A percentile compares a stretch with the other conserved stretches of the same genome.
Evolutionary conservation across 345 rosid genomes (phyloP).

Genomic region (Brassica carinata): DNA sequence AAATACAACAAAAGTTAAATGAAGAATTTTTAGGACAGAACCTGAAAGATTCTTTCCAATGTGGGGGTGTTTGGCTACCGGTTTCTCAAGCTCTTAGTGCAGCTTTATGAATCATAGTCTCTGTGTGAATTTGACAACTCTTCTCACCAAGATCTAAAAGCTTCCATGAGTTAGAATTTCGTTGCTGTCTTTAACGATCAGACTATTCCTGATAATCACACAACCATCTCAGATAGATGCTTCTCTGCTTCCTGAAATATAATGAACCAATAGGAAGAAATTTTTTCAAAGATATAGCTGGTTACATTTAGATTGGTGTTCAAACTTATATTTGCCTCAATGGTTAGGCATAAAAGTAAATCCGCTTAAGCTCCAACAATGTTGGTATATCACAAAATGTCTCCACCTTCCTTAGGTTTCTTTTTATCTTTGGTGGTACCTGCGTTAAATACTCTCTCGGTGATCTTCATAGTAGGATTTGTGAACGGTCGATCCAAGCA

Average conservation of each 20-base stretch:
- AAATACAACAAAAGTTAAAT: background rate
- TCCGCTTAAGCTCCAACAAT: constrained; percentile 71
- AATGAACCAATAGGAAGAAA: constrained; percentile 15
- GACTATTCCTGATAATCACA: constrained; percentile 59
- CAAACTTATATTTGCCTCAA: too few relatives aligned
- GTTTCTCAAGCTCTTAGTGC: constrained; percentile 59
- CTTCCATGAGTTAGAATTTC: constrained; percentile 89
- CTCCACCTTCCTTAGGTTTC: constrained; percentile 43
- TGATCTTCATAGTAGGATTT: constrained; percentile 59
- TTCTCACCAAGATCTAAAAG: constrained; percentile 90
- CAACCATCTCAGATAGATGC: too few relatives aligned
- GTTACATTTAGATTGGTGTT: background rate
- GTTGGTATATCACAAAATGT: constrained; percentile 62
- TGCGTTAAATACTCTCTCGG: too few relatives aligned
- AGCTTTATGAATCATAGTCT: constrained; percentile 87
- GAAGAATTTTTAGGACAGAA: background rate
- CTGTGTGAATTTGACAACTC: constrained; percentile 97
- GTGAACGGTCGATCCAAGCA: constrained; percentile 95
- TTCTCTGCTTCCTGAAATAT: constrained; percentile 66
- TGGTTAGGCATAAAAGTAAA: constrained; percentile 44
- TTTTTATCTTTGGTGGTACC: too few relatives aligned
- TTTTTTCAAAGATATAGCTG: constrained; percentile 49
- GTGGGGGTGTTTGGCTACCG: background rate
- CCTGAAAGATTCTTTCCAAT: background rate
- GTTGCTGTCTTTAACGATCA: constrained; percentile 72